Evolutionary conservation across 768 basidiomycete species (phyloP), one percentile per base, ranked within the genome.

Genomic region (Pisolithus orientalis): DNA sequence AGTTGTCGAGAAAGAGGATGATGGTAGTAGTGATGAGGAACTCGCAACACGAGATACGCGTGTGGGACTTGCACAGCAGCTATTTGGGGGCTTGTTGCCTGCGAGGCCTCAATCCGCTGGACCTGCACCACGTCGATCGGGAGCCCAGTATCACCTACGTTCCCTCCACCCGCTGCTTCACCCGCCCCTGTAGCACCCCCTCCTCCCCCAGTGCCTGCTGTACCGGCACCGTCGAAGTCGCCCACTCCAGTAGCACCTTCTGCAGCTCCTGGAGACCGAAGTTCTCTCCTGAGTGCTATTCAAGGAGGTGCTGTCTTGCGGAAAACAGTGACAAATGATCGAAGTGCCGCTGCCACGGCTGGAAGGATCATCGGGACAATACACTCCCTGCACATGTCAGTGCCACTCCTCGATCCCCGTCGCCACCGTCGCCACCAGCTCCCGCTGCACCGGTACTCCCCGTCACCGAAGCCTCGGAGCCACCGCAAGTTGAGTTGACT

Each of bases 1-100:
- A n/a, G 73, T 90, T 45, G 73, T 80, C 61, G 91, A 94, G 66
- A 83, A 80, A 40, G 79, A 83, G 21, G 80, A 80, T 4, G 78
- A 80, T 5, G 84, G 86, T 59, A 85, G 81, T 56, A 85, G 82
- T 49, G 90, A 92, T 50, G 92, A 93, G 65, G 92, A 93, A 53
- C 71, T 86, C 45, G 74, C 76, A 17, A 76, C 75, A 4, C 75
- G 94, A 42, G 75, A 72, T 47, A 79, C 75, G 16, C 77, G 89
- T 14, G 78, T 78, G 53, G 80, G 83, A 50, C 80, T 98, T 38
- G 94, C 94, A 6, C 77, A 80, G 56, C 76, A 83, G 52, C 63
- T 97, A 42, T 97, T 97, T 64, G 86, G 88, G 11, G 78, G 71
- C 51, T 80, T 87, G 51, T 63, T 89, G 34, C 85, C 74, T 6